These are phyloP conservation scores for Skeletonema grethae DNA, from an alignment of 108 stramenopile genomes.

Conservation along the genomic window DNA sequence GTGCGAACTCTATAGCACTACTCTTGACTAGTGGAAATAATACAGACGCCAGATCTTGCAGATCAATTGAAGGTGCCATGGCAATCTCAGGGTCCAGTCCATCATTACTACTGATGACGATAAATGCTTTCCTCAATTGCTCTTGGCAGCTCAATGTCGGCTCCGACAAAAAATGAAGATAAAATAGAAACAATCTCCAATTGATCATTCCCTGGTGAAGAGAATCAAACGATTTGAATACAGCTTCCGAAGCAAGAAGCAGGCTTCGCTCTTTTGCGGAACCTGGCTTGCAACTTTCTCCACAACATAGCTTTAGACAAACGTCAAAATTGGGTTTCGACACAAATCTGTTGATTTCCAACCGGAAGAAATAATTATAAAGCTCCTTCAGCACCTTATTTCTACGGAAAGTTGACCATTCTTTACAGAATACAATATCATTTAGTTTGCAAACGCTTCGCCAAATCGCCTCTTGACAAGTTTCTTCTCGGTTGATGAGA, in stretches of 20 bases:
- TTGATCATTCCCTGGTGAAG: constrained; percentile 17
- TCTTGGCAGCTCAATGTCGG: constrained; percentile 18
- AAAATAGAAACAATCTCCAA: constrained; percentile 38
- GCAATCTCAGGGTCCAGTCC: constrained; percentile 7
- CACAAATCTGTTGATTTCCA: constrained; percentile 19
- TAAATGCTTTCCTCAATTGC: constrained; percentile 28
- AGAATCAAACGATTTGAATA: constrained; percentile 29
- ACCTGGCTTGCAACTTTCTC: not conserved
- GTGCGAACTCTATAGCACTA: constrained; percentile 8
- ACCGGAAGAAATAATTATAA: constrained; percentile 25
- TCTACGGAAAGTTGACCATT: constrained; percentile 12
- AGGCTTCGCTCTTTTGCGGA: not conserved
- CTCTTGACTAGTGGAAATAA: constrained; percentile 34
- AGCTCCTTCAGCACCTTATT: constrained; percentile 14
- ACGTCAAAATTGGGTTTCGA: constrained; percentile 32
- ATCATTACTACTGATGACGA: constrained; percentile 1
- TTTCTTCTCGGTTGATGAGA: constrained; percentile 12
- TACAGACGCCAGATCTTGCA: constrained; percentile 23
- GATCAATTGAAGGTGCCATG: constrained; percentile 24
- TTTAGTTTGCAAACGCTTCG: constrained; percentile 8
- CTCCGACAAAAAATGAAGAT: constrained; percentile 27
- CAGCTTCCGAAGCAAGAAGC: constrained; percentile 8
- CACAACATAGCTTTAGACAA: constrained; percentile 19
- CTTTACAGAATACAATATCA: constrained; percentile 5
- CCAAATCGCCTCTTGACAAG: constrained; percentile 33